Base-by-base conservation (phyloP, 2,329 filamentous ascomycete genomes). In the Pseudopyricularia cyperi region DNA sequence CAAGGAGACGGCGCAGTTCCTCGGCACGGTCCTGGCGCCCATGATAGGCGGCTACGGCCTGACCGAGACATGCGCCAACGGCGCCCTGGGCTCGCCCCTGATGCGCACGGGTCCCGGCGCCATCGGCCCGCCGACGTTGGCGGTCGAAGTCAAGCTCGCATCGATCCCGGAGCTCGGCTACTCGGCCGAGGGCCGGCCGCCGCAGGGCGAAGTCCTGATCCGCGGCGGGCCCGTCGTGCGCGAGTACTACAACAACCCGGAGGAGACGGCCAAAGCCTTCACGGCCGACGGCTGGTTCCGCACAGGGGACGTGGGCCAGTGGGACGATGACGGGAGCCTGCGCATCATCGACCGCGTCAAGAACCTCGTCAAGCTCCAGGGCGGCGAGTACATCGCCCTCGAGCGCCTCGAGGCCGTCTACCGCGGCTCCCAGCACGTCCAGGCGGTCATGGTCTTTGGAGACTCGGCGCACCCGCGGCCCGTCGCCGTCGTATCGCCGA, bases 321-420 rank as follows among this genome's bases (percentile, higher is more conserved):
- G 91, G 61, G 83, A 91, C 66, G 65, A 72, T 46, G 76, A 84
- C 55, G 91, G 91, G 44, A 87, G 95, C 65, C 70, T 97, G 58
- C 80, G 76, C 60, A 84, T 97, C 65, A 90, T 97, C 63, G 91
- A 97, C 68, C 88, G 91, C 60, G 90, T 95, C 80, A 97, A 97
- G 83, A 97, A 97, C 70, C 74, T 97, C 52, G 87, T 97, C 68
- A 97, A 97, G 82, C 90, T 93, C 57, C 79, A 88, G 57, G 89
- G 90, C 55, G 91, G 91, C 59, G 91, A 97, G 74, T 97, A 97
- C 69, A 94, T 97, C 66, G 93, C 91, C 22, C 79, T 98, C 4
- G 91, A 97, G 73, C 96, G 90, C 74, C 82, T 97, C 54, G 91
- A 97, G 71, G 86, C 90, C 3, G 76, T 95, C 52, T 97, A 96